A percentile compares a stretch with the other conserved stretches of the same genome.
These are phyloP conservation scores for Lactuca saligna DNA, from an alignment of 129 eudicot genomes.

Conservation along the genomic window DNA sequence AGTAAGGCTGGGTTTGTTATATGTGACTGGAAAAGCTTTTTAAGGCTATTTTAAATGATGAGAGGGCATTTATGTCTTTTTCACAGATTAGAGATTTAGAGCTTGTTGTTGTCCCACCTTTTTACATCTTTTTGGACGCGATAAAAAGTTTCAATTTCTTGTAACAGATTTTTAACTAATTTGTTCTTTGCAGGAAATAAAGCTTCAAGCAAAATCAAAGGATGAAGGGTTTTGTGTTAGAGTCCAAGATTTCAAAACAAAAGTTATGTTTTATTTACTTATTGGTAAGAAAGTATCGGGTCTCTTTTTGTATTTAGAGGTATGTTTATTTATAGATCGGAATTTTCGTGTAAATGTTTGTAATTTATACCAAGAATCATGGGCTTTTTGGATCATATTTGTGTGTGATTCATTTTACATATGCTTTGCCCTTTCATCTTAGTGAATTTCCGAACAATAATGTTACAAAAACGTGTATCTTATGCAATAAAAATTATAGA, in stretches of 20 bases:
- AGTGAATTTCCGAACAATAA: neutral
- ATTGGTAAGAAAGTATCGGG: constrained; percentile 6
- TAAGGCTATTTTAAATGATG: too few species aligned
- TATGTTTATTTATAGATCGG: constrained; percentile 5
- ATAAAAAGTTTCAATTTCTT: too few species aligned
- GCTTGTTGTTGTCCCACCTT: too few species aligned
- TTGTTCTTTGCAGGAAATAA: constrained; percentile 27
- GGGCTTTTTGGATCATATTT: constrained; percentile 11
- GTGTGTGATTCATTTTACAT: constrained; percentile 9
- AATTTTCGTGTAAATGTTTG: constrained; percentile 24
- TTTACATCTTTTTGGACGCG: too few species aligned
- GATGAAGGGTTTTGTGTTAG: constrained; percentile 23
- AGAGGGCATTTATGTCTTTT: too few species aligned
- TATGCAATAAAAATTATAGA: neutral
- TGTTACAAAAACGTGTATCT: constrained; percentile 13
- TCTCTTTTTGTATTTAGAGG: constrained; percentile 31
- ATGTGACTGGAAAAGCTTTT: too few species aligned
- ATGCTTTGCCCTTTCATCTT: constrained; percentile 9
- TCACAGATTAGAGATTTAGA: too few species aligned
- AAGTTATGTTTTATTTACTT: constrained; percentile 1
- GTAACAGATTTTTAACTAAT: neutral
- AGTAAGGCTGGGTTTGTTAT: neutral
- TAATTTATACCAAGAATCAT: constrained; percentile 12
- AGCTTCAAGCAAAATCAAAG: constrained; percentile 23
- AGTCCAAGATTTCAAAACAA: constrained; percentile 10